Percentiles rank a stretch among this genome's conserved stretches.
phyloP scores from a whole-genome alignment of 1,139 yeast genomes.

The Geotrichum bryndzae region DNA sequence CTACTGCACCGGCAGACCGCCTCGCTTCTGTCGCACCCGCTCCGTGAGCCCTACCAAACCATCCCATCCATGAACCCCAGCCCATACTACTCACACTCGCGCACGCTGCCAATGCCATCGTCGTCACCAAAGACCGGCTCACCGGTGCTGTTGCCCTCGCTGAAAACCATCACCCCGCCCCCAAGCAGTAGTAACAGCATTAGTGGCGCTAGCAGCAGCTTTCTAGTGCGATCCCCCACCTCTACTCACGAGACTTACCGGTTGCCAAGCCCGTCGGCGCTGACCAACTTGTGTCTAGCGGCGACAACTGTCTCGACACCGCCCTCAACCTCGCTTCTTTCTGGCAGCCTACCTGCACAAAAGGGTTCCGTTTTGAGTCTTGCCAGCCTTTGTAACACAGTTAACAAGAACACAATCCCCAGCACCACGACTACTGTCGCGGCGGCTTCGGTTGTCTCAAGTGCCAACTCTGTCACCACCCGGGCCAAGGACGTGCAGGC shows the following conservation, averaged over 20 bases:
- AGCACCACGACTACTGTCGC: neutral
- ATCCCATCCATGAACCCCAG: neutral
- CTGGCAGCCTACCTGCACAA: neutral
- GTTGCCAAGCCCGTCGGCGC: neutral
- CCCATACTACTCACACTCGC: constrained; percentile 1
- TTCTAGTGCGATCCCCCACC: constrained; percentile 1
- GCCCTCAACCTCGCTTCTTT: neutral
- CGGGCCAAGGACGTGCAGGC: neutral
- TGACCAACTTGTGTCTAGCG: constrained; percentile 8
- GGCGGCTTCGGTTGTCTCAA: neutral
- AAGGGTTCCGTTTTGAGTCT: neutral
- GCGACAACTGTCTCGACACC: constrained; percentile 1
- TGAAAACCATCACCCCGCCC: neutral
- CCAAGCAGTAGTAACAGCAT: neutral
- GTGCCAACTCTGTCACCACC: neutral
- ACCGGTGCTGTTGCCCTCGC: constrained; percentile 2
- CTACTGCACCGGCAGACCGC: neutral
- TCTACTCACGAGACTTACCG: neutral
- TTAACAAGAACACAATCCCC: neutral
- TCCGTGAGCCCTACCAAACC: neutral
- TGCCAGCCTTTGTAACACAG: constrained; percentile 2
- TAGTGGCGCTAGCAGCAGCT: neutral
- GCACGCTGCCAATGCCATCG: neutral
- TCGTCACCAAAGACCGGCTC: neutral
- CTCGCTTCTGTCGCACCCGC: neutral